These are phyloP conservation scores for Isatis tinctoria DNA, from an alignment of 345 rosid species.

Conservation along the genomic window DNA sequence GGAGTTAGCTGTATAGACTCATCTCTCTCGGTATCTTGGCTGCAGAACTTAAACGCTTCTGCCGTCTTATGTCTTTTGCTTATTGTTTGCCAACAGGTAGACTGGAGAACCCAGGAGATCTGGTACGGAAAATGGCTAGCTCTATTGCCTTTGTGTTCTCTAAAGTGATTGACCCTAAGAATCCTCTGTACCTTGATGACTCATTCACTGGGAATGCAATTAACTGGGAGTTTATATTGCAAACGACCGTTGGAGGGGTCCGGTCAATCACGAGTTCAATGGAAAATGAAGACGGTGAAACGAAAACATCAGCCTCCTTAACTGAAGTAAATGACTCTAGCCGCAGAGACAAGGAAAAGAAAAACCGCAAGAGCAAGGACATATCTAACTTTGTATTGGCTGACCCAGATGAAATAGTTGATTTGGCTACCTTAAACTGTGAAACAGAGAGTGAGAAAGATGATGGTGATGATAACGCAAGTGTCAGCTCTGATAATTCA, in stretches of 20 bases:
- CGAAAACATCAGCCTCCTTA: constrained; percentile 29
- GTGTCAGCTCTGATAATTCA: constrained; percentile 62
- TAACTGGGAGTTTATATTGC: constrained; percentile 86
- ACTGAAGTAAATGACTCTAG: constrained; percentile 32
- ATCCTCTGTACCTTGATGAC: constrained; percentile 87
- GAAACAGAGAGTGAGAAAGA: constrained; percentile 56
- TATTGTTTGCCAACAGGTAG: constrained; percentile 58
- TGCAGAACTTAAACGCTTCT: constrained; percentile 10
- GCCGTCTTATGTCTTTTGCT: constrained; percentile 24
- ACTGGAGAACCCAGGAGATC: constrained; percentile 76
- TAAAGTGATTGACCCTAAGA: constrained; percentile 81
- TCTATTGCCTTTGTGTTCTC: constrained; percentile 80
- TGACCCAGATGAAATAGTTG: constrained; percentile 93
- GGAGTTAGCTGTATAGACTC: constrained; percentile 82
- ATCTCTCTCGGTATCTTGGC: constrained; percentile 27
- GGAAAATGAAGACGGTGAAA: constrained; percentile 32
- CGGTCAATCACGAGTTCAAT: constrained; percentile 23
- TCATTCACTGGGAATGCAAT: constrained; percentile 55
- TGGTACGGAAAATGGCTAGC: constrained; percentile 86
- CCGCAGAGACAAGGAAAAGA: constrained; percentile 23
- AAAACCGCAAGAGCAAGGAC: constrained; percentile 41
- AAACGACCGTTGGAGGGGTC: constrained; percentile 32
- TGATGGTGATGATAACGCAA: constrained; percentile 49
- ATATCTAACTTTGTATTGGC: constrained; percentile 40
- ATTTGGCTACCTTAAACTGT: constrained; percentile 61